Conservation (phyloP, 176 grass and related monocot species). For the Triticum monococcum region DNA sequence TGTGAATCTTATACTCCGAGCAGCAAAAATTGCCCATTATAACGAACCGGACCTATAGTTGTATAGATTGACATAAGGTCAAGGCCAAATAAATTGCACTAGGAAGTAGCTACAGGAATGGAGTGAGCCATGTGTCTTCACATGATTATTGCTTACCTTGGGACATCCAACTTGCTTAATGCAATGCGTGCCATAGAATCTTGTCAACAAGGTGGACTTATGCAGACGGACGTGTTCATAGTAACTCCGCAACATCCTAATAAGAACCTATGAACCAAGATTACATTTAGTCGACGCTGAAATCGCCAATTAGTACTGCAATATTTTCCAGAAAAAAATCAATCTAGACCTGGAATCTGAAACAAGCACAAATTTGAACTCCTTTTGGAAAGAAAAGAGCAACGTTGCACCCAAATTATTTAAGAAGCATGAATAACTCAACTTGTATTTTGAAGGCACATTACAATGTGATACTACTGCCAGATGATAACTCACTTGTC, state of each 20-base stretch:
- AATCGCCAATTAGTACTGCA: background rate
- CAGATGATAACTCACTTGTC: no score
- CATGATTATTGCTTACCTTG: constrained; percentile 41
- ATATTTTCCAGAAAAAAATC: background rate
- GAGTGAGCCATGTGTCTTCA: background rate
- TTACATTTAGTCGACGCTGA: background rate
- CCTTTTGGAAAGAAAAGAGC: background rate
- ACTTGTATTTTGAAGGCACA: no score
- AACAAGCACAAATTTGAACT: background rate
- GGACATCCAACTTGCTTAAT: constrained; percentile 70
- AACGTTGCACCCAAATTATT: background rate
- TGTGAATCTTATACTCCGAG: constrained; percentile 68
- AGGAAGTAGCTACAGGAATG: background rate
- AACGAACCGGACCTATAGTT: constrained; percentile 61
- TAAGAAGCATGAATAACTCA: no score
- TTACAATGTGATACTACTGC: no score
- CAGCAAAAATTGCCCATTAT: constrained; percentile 74
- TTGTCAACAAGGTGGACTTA: constrained; percentile 60
- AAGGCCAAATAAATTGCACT: constrained; percentile 4
- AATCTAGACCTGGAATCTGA: background rate
- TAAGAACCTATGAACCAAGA: constrained; percentile 46
- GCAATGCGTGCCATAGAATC: constrained; percentile 73
- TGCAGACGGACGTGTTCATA: constrained; percentile 60
- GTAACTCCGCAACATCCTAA: constrained; percentile 67
- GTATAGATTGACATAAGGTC: background rate